These are phyloP conservation scores for Kwoniella sp. DNA, from an alignment of 768 basidiomycete genomes.

Conservation along the genomic window DNA sequence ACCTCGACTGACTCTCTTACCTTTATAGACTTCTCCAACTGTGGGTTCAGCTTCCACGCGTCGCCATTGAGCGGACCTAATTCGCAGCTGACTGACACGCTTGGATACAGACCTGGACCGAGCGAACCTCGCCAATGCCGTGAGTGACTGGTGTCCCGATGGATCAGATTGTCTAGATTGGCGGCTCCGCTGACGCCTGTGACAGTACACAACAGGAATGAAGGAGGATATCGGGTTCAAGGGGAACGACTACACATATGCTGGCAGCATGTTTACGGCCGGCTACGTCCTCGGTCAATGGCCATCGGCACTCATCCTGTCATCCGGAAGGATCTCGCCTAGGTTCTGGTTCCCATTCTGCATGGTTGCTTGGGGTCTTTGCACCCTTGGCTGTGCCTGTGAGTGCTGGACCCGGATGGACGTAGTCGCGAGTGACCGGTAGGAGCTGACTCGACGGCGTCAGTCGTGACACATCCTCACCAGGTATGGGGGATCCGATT, in stretches of 20 bases:
- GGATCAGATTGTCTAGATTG: too few relatives aligned
- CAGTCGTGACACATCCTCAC: conserved; percentile 20
- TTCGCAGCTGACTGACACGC: too few relatives aligned
- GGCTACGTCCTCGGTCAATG: conserved; percentile 25
- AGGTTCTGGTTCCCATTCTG: conserved; percentile 20
- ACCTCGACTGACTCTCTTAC: neutral
- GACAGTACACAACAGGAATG: conserved; percentile 28
- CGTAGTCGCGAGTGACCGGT: neutral
- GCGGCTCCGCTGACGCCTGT: neutral
- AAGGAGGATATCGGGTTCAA: conserved; percentile 20
- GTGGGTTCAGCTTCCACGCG: neutral
- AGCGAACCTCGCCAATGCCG: conserved; percentile 33
- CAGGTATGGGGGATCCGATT: conserved; percentile 64
- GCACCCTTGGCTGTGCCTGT: conserved; percentile 16
- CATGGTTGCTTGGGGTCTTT: conserved; percentile 22
- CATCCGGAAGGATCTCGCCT: conserved; percentile 17
- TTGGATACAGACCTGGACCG: conserved; percentile 16
- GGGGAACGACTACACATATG: conserved; percentile 25
- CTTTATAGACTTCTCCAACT: conserved; percentile 20
- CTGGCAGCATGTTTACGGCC: conserved; percentile 16
- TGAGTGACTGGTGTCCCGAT: neutral
- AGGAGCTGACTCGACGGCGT: neutral
- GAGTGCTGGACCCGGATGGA: neutral
- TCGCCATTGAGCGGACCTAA: too few relatives aligned
- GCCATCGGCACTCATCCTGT: conserved; percentile 18